phyloP scores from a whole-genome alignment of 768 basidiomycete species.

The Roridomyces roridus region DNA sequence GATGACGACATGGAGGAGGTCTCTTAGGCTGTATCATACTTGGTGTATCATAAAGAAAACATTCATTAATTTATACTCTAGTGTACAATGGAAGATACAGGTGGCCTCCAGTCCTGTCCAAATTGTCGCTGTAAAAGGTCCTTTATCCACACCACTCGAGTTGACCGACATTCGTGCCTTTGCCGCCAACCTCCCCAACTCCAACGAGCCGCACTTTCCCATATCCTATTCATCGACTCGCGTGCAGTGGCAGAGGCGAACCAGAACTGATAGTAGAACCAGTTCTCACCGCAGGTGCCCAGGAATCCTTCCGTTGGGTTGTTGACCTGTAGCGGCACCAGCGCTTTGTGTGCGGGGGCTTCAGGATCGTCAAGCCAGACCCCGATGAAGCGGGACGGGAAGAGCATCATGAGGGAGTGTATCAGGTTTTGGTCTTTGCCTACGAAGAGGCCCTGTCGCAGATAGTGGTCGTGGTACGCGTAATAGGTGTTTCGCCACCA shows the following conservation, averaged over 20 bases:
- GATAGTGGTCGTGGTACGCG: slow-evolving; percentile 56
- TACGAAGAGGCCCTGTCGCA: slow-evolving; percentile 49
- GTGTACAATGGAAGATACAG: slow-evolving; percentile 1
- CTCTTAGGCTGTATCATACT: slow-evolving; percentile 41
- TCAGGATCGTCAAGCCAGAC: slow-evolving; percentile 41
- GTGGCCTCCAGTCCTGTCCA: slow-evolving; percentile 9
- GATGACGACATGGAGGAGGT: slow-evolving; percentile 78
- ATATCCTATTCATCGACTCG: slow-evolving; percentile 21
- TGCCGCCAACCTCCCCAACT: slow-evolving; percentile 38
- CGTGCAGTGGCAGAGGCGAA: slow-evolving; percentile 37
- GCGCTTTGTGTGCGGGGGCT: slow-evolving; percentile 27
- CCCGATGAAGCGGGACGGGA: slow-evolving; percentile 50
- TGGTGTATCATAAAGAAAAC: not conserved
- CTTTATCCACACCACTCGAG: slow-evolving; percentile 29
- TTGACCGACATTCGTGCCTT: slow-evolving; percentile 32
- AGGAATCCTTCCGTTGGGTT: slow-evolving; percentile 26
- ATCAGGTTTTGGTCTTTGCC: slow-evolving; percentile 64
- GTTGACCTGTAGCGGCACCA: slow-evolving; percentile 10
- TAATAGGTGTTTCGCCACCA: slow-evolving; percentile 56
- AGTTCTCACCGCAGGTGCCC: slow-evolving; percentile 46
- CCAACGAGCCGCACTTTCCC: slow-evolving; percentile 20
- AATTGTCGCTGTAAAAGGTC: slow-evolving; percentile 27
- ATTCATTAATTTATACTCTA: not conserved
- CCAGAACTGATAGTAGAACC: slow-evolving; percentile 60
- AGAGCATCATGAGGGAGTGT: slow-evolving; percentile 49